Evolutionary conservation across 2,329 filamentous ascomycete genomes (phyloP).

Genomic region (Parastagonospora avenae): DNA sequence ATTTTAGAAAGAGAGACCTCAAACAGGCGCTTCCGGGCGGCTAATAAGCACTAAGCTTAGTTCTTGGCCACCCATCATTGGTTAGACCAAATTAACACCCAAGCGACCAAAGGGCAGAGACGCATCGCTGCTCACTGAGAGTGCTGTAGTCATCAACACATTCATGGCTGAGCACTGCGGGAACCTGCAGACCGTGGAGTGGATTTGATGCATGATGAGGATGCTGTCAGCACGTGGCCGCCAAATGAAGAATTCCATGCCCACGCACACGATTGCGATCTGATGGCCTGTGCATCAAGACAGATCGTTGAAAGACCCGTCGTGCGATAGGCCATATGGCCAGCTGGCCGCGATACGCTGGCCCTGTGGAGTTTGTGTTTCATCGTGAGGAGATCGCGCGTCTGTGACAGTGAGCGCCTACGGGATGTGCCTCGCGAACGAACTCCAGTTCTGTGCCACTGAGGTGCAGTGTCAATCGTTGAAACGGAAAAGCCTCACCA

Average conservation of each 20-base stretch:
- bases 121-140: slow-evolving; percentile 17
- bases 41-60: too few species aligned
- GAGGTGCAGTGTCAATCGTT: neutral
- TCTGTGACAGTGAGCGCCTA: too few species aligned
- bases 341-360: slow-evolving; percentile 14
- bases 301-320: neutral
- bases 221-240: slow-evolving; percentile 23
- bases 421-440: neutral
- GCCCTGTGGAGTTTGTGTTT: neutral
- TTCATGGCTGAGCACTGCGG: slow-evolving; percentile 35
- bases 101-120: slow-evolving; percentile 19
- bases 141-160: slow-evolving; percentile 33
- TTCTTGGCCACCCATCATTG: too few species aligned
- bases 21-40: too few species aligned
- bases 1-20: too few species aligned
- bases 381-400: neutral
- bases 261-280: neutral
- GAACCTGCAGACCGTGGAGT: slow-evolving; percentile 24
- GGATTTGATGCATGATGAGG: slow-evolving; percentile 5
- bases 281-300: too few species aligned
- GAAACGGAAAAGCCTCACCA: neutral
- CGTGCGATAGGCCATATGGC: neutral
- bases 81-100: slow-evolving; percentile 29
- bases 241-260: slow-evolving; percentile 4
- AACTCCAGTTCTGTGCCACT: neutral